A percentile compares a stretch with the other conserved stretches of the same genome.
These are phyloP conservation scores for Hordeum pubiflorum DNA, from an alignment of 202 grass and related monocot species.

Conservation along the genomic window DNA sequence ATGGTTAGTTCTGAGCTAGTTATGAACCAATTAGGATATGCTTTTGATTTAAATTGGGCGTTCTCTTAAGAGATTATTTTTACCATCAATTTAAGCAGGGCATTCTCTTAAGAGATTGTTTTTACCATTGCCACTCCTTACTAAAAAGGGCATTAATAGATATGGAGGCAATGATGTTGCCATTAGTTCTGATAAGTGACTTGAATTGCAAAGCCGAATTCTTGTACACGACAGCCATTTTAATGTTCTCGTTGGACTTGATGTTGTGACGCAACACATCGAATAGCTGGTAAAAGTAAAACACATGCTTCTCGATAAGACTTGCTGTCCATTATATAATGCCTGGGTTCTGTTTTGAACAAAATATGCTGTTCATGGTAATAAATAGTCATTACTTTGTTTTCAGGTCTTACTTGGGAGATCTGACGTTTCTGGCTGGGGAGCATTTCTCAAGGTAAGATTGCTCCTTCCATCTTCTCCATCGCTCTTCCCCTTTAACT, in stretches of 20 bases:
- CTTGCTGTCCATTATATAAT: slow-evolving; percentile 1
- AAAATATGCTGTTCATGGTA: background rate
- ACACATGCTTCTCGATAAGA: background rate
- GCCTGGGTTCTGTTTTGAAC: background rate
- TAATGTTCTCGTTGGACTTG: background rate
- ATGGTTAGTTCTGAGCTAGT: background rate
- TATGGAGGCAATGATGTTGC: background rate
- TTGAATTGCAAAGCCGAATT: background rate
- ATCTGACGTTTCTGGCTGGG: slow-evolving; percentile 95
- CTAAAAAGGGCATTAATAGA: background rate
- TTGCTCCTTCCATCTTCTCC: slow-evolving; percentile 2
- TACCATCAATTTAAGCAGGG: background rate
- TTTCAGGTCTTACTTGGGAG: slow-evolving; percentile 86
- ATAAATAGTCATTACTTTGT: background rate
- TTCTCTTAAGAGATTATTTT: background rate
- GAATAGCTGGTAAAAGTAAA: background rate
- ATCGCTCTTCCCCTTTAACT: background rate
- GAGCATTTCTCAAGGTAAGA: slow-evolving; percentile 93
- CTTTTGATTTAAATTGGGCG: background rate
- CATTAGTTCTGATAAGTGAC: background rate
- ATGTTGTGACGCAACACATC: background rate
- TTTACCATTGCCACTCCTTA: background rate
- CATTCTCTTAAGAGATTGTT: too few relatives aligned
- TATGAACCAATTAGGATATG: background rate
- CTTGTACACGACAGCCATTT: background rate